phyloP scores from a whole-genome alignment of 768 basidiomycete genomes.

The Tylopilus vinaceipallidus region DNA sequence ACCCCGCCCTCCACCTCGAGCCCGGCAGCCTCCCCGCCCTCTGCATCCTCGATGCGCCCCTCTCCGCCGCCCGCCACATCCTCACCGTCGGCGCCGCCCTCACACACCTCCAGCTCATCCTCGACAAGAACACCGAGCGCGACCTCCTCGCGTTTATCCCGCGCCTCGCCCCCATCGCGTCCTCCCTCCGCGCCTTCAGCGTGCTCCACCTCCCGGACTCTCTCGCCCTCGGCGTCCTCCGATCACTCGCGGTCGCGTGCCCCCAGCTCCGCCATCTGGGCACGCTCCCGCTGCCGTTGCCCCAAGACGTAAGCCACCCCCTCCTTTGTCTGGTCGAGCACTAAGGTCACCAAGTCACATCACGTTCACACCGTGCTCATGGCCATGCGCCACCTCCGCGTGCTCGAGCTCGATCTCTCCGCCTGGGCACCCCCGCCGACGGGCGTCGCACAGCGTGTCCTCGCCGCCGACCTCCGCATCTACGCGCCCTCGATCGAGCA shows the following conservation, averaged over 20 bases:
- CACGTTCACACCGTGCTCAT: conserved; percentile 35
- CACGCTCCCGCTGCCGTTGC: conserved; percentile 36
- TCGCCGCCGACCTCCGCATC: conserved; percentile 39
- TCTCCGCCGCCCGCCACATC: conserved; percentile 42
- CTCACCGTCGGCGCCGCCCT: conserved; percentile 35
- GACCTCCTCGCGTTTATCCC: conserved; percentile 33
- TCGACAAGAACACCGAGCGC: conserved; percentile 38
- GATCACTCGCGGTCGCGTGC: conserved; percentile 33
- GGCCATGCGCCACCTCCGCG: conserved; percentile 33
- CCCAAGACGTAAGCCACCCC: conserved; percentile 33
- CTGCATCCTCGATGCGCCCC: conserved; percentile 43
- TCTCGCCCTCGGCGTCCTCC: conserved; percentile 28
- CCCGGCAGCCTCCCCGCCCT: conserved; percentile 41
- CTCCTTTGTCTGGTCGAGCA: conserved; percentile 5
- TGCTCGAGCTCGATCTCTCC: conserved; percentile 38
- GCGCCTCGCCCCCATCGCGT: conserved; percentile 27
- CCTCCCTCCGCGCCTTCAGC: conserved; percentile 36
- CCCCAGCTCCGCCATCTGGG: conserved; percentile 39
- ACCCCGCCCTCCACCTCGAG: conserved; percentile 25
- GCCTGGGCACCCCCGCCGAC: conserved; percentile 34
- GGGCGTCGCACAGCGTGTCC: conserved; percentile 32
- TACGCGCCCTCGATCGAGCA: conserved; percentile 36
- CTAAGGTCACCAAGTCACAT: conserved; percentile 35
- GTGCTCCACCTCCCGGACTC: conserved; percentile 36
- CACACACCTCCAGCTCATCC: conserved; percentile 43